Base-by-base conservation (phyloP, 495 filamentous ascomycete species). In the Neurospora sp. region DNA sequence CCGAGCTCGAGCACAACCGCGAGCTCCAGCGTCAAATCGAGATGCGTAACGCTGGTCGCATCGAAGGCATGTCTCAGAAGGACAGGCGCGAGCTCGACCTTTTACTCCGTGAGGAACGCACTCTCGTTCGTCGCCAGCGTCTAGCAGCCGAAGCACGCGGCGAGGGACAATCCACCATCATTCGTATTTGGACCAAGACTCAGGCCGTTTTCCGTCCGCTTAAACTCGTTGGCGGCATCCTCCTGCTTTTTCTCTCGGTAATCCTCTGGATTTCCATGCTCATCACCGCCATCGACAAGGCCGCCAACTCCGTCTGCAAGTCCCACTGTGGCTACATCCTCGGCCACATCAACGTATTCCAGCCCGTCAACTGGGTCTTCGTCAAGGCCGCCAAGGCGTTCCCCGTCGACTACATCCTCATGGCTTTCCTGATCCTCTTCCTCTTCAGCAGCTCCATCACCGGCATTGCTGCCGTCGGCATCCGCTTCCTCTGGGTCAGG, bases 221-320 rank as follows among this genome's bases (percentile, higher is more conserved):
- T 74, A 96, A 95, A 81, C 89, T 98, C 35, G 75, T 98, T 35
- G 91, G 92, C 16, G 96, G 96, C 20, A 86, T 97, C 70, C 70
- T 97, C 8, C 83, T 98, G 20, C 83, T 97, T 3, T 71, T 89
- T 20, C 73, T 97, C 37, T 83, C 91, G 9, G 80, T 97, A 39
- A 71, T 94, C 27, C 86, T 94, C 74, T 97, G 93, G 89, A 86
- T 90, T 9, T 95, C 92, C 39, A 99, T 98, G 96, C 87, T 98
- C 71, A 89, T 98, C 77, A 99, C 95, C 0, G 90, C 90, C 73
- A 94, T 98, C 79, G 96, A 99, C 86, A 98, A 99, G 82, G 92
- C 93, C 20, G 93, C 91, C 76, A 98, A 98, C 82, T 97, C 94
- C 0, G 80, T 96, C 74, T 99, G 96, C 89, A 94, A 94, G 79